phyloP scores from a whole-genome alignment of 805 yeast species.

The Pichia gijzeniarum region DNA sequence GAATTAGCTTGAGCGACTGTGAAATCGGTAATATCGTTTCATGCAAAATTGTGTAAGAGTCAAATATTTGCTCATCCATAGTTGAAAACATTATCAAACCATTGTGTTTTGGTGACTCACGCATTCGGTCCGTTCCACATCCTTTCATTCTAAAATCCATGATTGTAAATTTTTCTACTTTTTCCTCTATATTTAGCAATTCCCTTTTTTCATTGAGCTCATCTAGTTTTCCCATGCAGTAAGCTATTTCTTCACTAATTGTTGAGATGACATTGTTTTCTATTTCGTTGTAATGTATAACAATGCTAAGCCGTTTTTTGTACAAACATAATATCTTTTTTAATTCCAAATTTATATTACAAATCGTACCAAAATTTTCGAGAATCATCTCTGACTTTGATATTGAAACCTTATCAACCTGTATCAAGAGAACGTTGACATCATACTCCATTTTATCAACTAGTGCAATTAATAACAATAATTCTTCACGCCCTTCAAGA shows the following conservation, averaged over 20 bases:
- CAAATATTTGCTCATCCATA: conserved; percentile 5
- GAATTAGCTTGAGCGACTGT: conserved; percentile 47
- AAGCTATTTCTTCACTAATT: conserved; percentile 26
- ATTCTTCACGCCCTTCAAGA: conserved; percentile 28
- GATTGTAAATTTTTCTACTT: neutral
- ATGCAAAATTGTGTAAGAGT: conserved; percentile 35
- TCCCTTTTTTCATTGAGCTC: conserved; percentile 29
- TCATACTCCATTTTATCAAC: conserved; percentile 31
- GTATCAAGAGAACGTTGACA: conserved; percentile 30
- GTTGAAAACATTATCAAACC: conserved; percentile 6
- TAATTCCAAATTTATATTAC: conserved; percentile 24
- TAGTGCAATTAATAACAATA: conserved; percentile 27
- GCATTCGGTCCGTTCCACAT: neutral
- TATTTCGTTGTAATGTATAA: conserved; percentile 40
- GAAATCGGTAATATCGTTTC: conserved; percentile 43
- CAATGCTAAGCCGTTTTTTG: conserved; percentile 33
- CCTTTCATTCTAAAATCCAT: conserved; percentile 6
- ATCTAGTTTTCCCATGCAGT: neutral
- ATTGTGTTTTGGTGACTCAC: neutral
- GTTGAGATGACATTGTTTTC: conserved; percentile 36
- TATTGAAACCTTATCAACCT: conserved; percentile 22
- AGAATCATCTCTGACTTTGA: conserved; percentile 17
- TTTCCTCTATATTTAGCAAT: conserved; percentile 33
- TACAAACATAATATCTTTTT: conserved; percentile 24
- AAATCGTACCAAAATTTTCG: conserved; percentile 30